Conservation (phyloP, 768 basidiomycete species). For the Boletus sp. region DNA sequence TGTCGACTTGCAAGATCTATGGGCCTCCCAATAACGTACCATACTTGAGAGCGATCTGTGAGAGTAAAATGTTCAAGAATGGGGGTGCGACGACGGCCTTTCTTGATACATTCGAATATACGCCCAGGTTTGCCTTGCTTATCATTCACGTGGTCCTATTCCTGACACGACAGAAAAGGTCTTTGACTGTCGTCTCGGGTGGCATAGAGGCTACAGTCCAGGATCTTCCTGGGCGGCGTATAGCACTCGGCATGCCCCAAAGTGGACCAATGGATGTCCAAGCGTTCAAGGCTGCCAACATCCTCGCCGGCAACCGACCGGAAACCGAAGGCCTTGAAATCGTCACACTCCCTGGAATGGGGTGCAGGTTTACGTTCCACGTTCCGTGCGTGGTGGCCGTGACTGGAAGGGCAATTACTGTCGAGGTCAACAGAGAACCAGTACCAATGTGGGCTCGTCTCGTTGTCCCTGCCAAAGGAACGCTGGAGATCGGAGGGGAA, state of each 20-base stretch:
- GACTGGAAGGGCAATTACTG: slow-evolving; percentile 47
- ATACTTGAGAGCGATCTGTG: slow-evolving; percentile 47
- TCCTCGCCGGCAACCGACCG: slow-evolving; percentile 52
- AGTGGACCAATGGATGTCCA: slow-evolving; percentile 65
- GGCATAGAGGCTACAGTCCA: slow-evolving; percentile 57
- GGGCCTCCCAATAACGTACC: slow-evolving; percentile 63
- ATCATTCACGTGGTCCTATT: not conserved
- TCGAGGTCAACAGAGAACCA: slow-evolving; percentile 40
- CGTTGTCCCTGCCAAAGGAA: slow-evolving; percentile 43
- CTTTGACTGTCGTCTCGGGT: slow-evolving; percentile 51
- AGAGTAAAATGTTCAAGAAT: slow-evolving; percentile 35
- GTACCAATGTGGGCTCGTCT: slow-evolving; percentile 50
- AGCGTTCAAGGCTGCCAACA: slow-evolving; percentile 55
- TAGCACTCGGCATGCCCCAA: slow-evolving; percentile 58
- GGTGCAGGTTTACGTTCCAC: slow-evolving; percentile 50
- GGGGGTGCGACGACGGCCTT: slow-evolving; percentile 51
- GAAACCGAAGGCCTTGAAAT: slow-evolving; percentile 58
- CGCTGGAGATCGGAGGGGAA: slow-evolving; percentile 38
- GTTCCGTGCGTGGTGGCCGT: slow-evolving; percentile 49
- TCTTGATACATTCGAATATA: slow-evolving; percentile 43
- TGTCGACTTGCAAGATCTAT: slow-evolving; percentile 42
- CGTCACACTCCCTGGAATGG: slow-evolving; percentile 42
- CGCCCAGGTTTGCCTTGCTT: slow-evolving; percentile 35
- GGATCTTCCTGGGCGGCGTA: slow-evolving; percentile 52
- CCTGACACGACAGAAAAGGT: slow-evolving; percentile 27